Percentiles rank a stretch among this genome's conserved stretches.
These are phyloP conservation scores for Saccharomycopsis guyanensis DNA, from an alignment of 805 yeast species.

Conservation along the genomic window DNA sequence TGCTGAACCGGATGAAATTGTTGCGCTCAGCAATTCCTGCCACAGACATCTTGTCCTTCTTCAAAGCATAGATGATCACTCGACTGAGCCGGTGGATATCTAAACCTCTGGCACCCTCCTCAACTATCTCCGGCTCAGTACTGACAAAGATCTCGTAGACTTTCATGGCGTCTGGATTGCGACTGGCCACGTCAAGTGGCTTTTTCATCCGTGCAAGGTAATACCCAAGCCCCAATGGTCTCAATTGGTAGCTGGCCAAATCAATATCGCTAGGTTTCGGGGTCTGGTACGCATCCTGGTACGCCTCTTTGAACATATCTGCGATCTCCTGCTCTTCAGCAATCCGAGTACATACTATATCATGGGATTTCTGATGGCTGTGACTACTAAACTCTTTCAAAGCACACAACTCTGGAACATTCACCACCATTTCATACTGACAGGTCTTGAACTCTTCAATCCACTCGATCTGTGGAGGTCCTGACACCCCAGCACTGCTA, in stretches of 20 bases:
- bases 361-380: conserved; percentile 17
- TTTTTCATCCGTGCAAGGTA: neutral
- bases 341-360: conserved; percentile 14
- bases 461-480: conserved; percentile 26
- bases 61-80: neutral
- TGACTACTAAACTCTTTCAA: conserved; percentile 26
- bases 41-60: neutral
- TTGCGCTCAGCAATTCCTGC: neutral
- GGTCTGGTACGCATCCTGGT: neutral
- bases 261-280: neutral
- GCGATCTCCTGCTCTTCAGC: neutral
- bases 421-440: conserved; percentile 44
- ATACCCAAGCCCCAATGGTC: conserved; percentile 2
- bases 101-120: neutral
- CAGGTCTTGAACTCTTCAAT: conserved; percentile 51
- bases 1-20: neutral
- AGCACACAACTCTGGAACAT: conserved; percentile 43
- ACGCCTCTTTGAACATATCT: neutral
- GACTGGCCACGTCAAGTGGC: too few relatives aligned
- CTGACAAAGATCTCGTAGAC: neutral
- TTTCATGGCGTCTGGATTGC: neutral
- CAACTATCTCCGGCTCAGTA: neutral
- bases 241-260: conserved; percentile 2
- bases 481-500: conserved; percentile 24
- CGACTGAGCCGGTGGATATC: neutral